Conservation (phyloP, 371 early-diverging fungal species). For the Fennellomyces sp. region DNA sequence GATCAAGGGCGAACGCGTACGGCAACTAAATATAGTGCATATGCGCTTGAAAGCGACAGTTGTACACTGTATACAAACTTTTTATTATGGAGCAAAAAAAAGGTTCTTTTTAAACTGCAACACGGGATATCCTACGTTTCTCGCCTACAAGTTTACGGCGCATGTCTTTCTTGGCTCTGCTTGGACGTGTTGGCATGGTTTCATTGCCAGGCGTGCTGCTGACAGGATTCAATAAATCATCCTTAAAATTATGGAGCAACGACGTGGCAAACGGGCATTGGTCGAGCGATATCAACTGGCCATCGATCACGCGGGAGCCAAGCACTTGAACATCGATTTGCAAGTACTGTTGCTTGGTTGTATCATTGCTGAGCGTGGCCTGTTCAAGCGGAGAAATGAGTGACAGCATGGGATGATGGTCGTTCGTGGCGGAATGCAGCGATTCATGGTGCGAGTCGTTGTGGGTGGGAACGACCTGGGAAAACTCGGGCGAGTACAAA, state of each 20-base stretch:
- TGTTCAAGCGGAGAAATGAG: constrained; percentile 31
- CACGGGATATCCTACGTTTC: constrained; percentile 20
- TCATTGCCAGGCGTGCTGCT: not conserved
- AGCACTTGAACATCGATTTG: constrained; percentile 51
- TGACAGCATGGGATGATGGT: constrained; percentile 15
- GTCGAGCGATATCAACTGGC: constrained; percentile 27
- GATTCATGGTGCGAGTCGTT: not conserved
- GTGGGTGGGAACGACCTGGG: constrained; percentile 33
- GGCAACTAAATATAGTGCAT: too few species aligned
- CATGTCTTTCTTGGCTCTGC: constrained; percentile 16
- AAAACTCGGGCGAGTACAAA: constrained; percentile 41
- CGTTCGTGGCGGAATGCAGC: too few species aligned
- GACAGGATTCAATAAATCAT: constrained; percentile 12
- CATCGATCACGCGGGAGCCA: constrained; percentile 37
- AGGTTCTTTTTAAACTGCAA: constrained; percentile 15
- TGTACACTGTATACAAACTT: too few species aligned
- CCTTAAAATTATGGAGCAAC: constrained; percentile 15
- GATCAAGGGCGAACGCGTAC: too few species aligned
- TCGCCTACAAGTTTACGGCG: constrained; percentile 21
- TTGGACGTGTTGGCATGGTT: not conserved
- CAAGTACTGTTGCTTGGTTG: constrained; percentile 19
- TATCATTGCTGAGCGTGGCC: constrained; percentile 7
- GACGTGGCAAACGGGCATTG: constrained; percentile 26
- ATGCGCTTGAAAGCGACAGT: too few species aligned
- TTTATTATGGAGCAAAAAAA: too few species aligned